phyloP scores from a whole-genome alignment of 768 basidiomycete genomes.

The Rickenella mellea region DNA sequence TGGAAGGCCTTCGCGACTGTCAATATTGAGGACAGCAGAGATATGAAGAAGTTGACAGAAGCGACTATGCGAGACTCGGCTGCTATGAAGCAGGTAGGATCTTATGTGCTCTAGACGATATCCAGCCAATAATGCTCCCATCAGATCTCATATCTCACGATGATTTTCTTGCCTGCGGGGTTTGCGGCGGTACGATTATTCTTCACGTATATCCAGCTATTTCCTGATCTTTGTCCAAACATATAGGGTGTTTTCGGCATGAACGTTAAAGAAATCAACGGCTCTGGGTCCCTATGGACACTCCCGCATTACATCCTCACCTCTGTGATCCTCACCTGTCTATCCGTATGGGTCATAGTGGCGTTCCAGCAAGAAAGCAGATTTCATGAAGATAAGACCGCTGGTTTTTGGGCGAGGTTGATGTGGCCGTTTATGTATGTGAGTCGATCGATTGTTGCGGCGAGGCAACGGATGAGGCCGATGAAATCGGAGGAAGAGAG shows the following conservation, averaged over 20 bases:
- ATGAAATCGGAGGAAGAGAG: too few species aligned
- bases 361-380: slow-evolving; percentile 32
- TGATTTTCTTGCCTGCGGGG: slow-evolving; percentile 51
- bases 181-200: slow-evolving; percentile 24
- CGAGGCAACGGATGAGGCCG: too few species aligned
- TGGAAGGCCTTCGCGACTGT: slow-evolving; percentile 48
- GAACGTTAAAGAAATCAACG: slow-evolving; percentile 40
- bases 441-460: too few species aligned
- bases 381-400: slow-evolving; percentile 10
- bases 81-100: slow-evolving; percentile 24
- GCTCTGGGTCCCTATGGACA: slow-evolving; percentile 12
- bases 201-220: slow-evolving; percentile 21
- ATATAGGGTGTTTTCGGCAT: slow-evolving; percentile 43
- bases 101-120: neutral
- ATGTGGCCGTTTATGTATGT: too few species aligned
- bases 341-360: slow-evolving; percentile 46
- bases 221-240: slow-evolving; percentile 27
- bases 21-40: slow-evolving; percentile 44
- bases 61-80: slow-evolving; percentile 33
- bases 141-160: slow-evolving; percentile 48
- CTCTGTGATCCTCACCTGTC: slow-evolving; percentile 36
- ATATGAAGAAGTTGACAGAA: slow-evolving; percentile 41
- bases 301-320: slow-evolving; percentile 29
- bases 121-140: too few species aligned
- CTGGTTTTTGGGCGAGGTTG: slow-evolving; percentile 9